A percentile compares a stretch with the other conserved stretches of the same genome.
phyloP scores from a whole-genome alignment of 768 basidiomycete species.

The Candolleomyces efflorescens region DNA sequence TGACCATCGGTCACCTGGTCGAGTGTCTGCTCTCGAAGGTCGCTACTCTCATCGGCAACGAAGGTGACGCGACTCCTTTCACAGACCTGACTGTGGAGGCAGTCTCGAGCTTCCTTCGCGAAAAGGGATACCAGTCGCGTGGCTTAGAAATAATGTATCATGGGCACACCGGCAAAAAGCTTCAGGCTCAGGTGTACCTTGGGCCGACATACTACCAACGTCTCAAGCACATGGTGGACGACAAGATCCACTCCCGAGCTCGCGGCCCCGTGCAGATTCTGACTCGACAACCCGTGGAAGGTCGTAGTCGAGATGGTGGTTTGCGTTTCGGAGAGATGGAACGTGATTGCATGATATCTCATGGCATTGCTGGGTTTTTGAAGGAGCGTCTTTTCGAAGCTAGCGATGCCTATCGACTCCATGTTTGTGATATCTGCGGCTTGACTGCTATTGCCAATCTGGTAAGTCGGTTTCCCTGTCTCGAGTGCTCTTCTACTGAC shows the following conservation, averaged over 20 bases:
- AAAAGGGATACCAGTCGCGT: conserved; percentile 94
- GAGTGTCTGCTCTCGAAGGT: conserved; percentile 97
- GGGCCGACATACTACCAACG: conserved; percentile 99
- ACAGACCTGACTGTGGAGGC: conserved; percentile 97
- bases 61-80: conserved; percentile 98
- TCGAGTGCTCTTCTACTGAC: conserved; percentile 7
- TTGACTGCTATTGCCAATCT: conserved; percentile 96
- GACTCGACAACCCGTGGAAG: conserved; percentile 96
- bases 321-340: conserved; percentile 99
- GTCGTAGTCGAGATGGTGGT: conserved; percentile 97
- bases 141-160: conserved; percentile 99
- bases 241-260: conserved; percentile 98
- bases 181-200: conserved; percentile 97
- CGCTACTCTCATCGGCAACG: conserved; percentile 92
- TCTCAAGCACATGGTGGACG: conserved; percentile 99
- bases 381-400: conserved; percentile 96
- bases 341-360: conserved; percentile 99
- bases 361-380: conserved; percentile 96
- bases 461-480: conserved; percentile 37
- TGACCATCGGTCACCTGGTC: conserved; percentile 99
- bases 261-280: conserved; percentile 97
- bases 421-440: conserved; percentile 98
- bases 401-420: conserved; percentile 88
- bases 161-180: conserved; percentile 96
- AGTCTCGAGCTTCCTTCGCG: conserved; percentile 86